A percentile compares a stretch with the other conserved stretches of the same genome.
These are phyloP conservation scores for Leccinum longicurvipes DNA, from an alignment of 768 basidiomycete species.

Conservation along the genomic window DNA sequence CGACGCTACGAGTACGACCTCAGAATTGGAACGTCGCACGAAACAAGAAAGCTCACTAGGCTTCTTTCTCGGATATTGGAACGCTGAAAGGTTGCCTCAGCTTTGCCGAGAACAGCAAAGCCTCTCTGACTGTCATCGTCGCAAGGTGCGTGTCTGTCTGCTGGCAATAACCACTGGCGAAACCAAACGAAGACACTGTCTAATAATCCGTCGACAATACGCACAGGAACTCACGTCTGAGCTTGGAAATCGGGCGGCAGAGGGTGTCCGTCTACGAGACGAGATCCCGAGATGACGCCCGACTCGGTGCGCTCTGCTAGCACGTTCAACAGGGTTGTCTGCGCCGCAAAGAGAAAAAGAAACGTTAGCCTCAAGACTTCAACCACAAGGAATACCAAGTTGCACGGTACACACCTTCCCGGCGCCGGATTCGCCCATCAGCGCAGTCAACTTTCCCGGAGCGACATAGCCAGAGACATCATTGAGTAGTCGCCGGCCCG, in stretches of 20 bases:
- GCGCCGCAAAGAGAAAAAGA: neutral
- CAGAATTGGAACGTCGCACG: neutral
- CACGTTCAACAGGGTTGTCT: slow-evolving; percentile 52
- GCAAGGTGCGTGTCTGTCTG: slow-evolving; percentile 81
- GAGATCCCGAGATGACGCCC: slow-evolving; percentile 40
- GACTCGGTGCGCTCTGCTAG: slow-evolving; percentile 37
- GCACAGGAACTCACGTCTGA: slow-evolving; percentile 42
- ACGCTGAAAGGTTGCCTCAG: slow-evolving; percentile 72
- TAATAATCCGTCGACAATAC: no score
- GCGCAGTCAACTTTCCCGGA: slow-evolving; percentile 75
- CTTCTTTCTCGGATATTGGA: slow-evolving; percentile 68
- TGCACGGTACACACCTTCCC: slow-evolving; percentile 36
- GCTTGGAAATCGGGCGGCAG: slow-evolving; percentile 50
- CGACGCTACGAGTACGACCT: slow-evolving; percentile 38
- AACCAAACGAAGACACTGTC: neutral
- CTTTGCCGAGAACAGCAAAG: slow-evolving; percentile 74
- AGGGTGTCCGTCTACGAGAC: slow-evolving; percentile 43
- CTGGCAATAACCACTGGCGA: slow-evolving; percentile 72
- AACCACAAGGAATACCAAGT: neutral
- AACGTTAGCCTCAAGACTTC: neutral
- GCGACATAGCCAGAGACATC: slow-evolving; percentile 77
- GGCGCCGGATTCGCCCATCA: slow-evolving; percentile 64
- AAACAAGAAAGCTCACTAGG: slow-evolving; percentile 50
- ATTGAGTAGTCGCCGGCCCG: slow-evolving; percentile 56
- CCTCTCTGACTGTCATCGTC: slow-evolving; percentile 75